Percentiles rank a stretch among this genome's conserved stretches.
phyloP scores from a whole-genome alignment of 768 basidiomycete genomes.

The Tremella mesenterica region DNA sequence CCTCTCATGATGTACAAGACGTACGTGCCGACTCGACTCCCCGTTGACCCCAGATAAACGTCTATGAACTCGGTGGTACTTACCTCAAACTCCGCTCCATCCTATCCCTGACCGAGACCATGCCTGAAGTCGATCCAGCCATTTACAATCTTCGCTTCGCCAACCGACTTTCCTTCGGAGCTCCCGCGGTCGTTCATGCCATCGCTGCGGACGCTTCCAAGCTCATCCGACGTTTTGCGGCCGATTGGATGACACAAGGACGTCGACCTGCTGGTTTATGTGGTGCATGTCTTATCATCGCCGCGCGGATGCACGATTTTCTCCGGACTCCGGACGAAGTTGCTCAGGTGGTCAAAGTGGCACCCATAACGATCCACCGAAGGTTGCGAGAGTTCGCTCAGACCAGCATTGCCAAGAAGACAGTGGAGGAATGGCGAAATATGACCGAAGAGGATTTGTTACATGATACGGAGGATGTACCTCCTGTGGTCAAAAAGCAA shows the following conservation, averaged over 20 bases:
- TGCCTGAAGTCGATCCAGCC: constrained; percentile 83
- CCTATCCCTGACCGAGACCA: constrained; percentile 51
- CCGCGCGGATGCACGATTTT: constrained; percentile 98
- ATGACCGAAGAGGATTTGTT: constrained; percentile 36
- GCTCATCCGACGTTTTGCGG: constrained; percentile 83
- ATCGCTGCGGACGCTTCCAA: constrained; percentile 90
- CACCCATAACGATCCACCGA: constrained; percentile 88
- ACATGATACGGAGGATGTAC: constrained; percentile 21
- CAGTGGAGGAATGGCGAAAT: constrained; percentile 77
- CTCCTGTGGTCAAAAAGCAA: constrained; percentile 25
- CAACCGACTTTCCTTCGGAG: constrained; percentile 88
- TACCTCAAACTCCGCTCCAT: constrained; percentile 78
- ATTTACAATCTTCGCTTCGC: constrained; percentile 95
- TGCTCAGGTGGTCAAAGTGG: constrained; percentile 97
- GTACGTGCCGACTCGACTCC: no score
- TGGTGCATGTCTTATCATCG: constrained; percentile 86
- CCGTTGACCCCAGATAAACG: constrained; percentile 63
- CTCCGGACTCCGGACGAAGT: constrained; percentile 86
- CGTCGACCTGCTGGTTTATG: constrained; percentile 95
- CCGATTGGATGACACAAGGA: constrained; percentile 96
- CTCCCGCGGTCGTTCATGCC: constrained; percentile 50
- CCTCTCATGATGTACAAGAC: no score
- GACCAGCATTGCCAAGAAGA: constrained; percentile 75
- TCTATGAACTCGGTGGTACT: constrained; percentile 90
- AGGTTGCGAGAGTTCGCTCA: constrained; percentile 88